Evolutionary conservation across 148 eudicot genomes (phyloP), one percentile per base, ranked within the genome.

Genomic region (Rhododendron ovatum): DNA sequence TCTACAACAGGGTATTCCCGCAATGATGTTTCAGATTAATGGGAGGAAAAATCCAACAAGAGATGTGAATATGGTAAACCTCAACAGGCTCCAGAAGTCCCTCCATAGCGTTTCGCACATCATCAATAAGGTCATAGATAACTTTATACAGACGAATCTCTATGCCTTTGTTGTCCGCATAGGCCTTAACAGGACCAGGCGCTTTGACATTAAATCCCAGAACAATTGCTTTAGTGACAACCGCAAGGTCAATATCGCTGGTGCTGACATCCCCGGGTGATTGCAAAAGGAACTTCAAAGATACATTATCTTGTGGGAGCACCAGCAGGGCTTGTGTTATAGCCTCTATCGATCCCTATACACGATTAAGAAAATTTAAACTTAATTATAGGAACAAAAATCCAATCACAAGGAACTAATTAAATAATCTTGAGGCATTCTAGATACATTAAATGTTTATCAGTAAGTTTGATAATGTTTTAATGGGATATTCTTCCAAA

Each of bases 191-290:
- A 48, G 98, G 83, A 88, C 96, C 96, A 48, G 99, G 91, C 85
- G 95, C 88, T 91, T 89, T 95, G 69, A 95, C 98, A 87, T 95
- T 97, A 90, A 97, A 97, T 47, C 99, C 99, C 82, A 97, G 82
- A 69, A 97, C 91, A 80, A 97, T 87, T 82, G 96, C 96, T 91
- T 95, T 91, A 88, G 91, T 91, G 81, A 98, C 95, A n/a, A 91
- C 91, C 3, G 99, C 98, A 87, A 97, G 99, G 91, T 97, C 99
- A 75, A 97, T 92, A 88, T 97, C 99, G 87, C 99, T 93, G 22
- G 92, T 85, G 92, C 90, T 94, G 88, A 95, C 90, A 89, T 97
- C 99, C 77, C 99, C 99, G 14, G 98, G 89, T 87, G 96, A 95
- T 91, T 97, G 98, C 89, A 97, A 90, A 59, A 97, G 90, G 86